Evolutionary conservation across 768 basidiomycete genomes (phyloP).

Genomic region (Suillus subaureus): DNA sequence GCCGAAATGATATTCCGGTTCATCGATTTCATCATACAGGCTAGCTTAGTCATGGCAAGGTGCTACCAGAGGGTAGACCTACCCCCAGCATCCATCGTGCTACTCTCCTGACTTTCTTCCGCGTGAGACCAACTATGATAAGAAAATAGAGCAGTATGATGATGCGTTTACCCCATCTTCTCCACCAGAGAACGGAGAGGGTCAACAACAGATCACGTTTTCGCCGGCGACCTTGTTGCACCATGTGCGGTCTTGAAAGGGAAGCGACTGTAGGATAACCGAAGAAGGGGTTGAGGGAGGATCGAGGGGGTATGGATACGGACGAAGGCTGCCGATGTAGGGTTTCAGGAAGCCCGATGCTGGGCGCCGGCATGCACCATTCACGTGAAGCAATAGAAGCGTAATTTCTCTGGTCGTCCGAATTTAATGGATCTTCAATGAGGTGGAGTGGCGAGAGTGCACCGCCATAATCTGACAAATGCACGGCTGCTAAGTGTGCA

Average conservation of each 20-base stretch:
- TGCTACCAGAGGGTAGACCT: slow-evolving; percentile 1
- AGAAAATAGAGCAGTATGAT: slow-evolving; percentile 36
- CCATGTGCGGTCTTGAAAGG: slow-evolving; percentile 37
- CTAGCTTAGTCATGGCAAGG: background rate
- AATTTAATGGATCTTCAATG: slow-evolving; percentile 51
- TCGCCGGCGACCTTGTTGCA: slow-evolving; percentile 65
- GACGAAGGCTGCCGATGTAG: slow-evolving; percentile 14
- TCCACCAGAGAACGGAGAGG: slow-evolving; percentile 65
- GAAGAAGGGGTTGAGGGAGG: slow-evolving; percentile 70
- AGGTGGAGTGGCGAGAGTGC: slow-evolving; percentile 51
- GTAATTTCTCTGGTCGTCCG: slow-evolving; percentile 3
- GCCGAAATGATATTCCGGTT: slow-evolving; percentile 1
- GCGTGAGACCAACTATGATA: slow-evolving; percentile 30
- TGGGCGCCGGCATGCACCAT: background rate
- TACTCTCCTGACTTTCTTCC: slow-evolving; percentile 13
- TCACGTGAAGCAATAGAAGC: background rate
- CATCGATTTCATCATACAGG: background rate
- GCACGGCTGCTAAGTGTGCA: background rate
- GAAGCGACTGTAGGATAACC: slow-evolving; percentile 59
- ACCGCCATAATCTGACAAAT: slow-evolving; percentile 66
- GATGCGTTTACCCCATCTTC: slow-evolving; percentile 56
- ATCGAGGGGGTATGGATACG: slow-evolving; percentile 50
- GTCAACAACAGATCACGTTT: slow-evolving; percentile 70
- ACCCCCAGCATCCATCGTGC: slow-evolving; percentile 1
- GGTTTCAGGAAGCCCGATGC: background rate